Base-by-base conservation (phyloP, 352 stramenopile genomes). In the Elongisporangium senticosum region DNA sequence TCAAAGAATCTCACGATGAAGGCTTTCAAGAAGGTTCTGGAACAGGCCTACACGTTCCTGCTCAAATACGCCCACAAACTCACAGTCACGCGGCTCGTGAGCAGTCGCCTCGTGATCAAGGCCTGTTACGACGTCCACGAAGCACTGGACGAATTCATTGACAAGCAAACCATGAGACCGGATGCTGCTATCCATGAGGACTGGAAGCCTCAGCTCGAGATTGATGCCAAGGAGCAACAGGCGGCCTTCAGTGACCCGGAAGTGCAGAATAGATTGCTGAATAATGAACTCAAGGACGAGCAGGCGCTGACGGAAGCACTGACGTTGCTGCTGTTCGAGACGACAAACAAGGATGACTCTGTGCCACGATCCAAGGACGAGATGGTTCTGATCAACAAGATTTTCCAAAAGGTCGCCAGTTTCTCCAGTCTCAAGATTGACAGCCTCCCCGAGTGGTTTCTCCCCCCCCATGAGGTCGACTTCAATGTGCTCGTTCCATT, bases 391-490 rank as follows among this genome's bases (percentile, higher is more conserved):
- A 52, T 67, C 22, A 67, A 67, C 47, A 53, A 52, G 14, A 57
- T 67, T 11, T 67, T 67, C 26, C 55, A 57, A 19, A 53, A 54
- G 4, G 56, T 53, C 0, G 56, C 61, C 15, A 63, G 55, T 53
- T 14, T 67, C 26, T 67, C 61, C 1, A 55, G 37, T 3, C 55
- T 57, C 1, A 57, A 67, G 20, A 57, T 67, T 17, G 33, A 43
- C 11, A 43, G 26, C 56, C 56, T 5, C 51, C 55, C 40, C 51
- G 53, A 53, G 1, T 73, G 66, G 66, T 73, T 69, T 24, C 63
- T 67, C 0, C 62, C 66, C 2, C 55, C 62, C 0, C 55, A 67
- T 17, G 66, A 73, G 24, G 66, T 73, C 26, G 43, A 64, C 14
- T 73, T 73, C 23, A 43, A 63, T 23, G 26, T 17, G 20, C 52